Evolutionary conservation across 345 rosid genomes (phyloP), one percentile per base, ranked within the genome.

Genomic region (Euphorbia pulcherrima): DNA sequence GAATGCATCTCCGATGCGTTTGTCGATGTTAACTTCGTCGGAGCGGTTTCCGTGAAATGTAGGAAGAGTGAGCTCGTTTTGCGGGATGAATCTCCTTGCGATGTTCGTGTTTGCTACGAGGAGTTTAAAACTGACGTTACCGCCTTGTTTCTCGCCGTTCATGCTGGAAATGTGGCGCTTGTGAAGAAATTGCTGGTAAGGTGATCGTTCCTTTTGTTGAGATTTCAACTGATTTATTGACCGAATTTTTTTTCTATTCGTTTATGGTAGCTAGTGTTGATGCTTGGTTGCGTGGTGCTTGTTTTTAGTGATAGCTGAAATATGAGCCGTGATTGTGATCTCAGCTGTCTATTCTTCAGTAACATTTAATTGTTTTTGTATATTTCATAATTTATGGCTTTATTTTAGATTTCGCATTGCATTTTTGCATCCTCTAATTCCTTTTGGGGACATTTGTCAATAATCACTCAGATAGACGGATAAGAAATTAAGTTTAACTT

Each of bases 111-210:
- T 2, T 92, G 82, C 76, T 83, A 79, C 66, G 93, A 87, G 77
- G 99, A 94, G 83, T 86, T 94, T 67, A 89, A 78, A 81, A 89
- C 97, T 20, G 97, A 94, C 66, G 99, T 94, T 50, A 83, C 96
- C n/a, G 86, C 99, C 56, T 75, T 94, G 69, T 89, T 92, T 78
- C 86, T 91, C 75, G 97, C 97, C 60, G 93, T 81, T 60, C 96
- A 85, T 53, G 78, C 78, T 39, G 97, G 99, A 78, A 87, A 85
- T 78, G 85, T 78, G 18, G 73, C 83, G 64, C 90, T 94, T 75
- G 90, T 92, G 52, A 94, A 83, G 89, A 75, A 78, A 62, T 64
- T 94, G 58, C 87, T 94, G 92, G 99, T 94, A 87, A 74, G 39
- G 67, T 29, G 8, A 30, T 44, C n/a, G 53, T 47, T 56, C 14